Percentiles rank a stretch among this genome's conserved stretches.
phyloP scores from a whole-genome alignment of 2,329 filamentous ascomycete species.

The Colletotrichum costaricense region DNA sequence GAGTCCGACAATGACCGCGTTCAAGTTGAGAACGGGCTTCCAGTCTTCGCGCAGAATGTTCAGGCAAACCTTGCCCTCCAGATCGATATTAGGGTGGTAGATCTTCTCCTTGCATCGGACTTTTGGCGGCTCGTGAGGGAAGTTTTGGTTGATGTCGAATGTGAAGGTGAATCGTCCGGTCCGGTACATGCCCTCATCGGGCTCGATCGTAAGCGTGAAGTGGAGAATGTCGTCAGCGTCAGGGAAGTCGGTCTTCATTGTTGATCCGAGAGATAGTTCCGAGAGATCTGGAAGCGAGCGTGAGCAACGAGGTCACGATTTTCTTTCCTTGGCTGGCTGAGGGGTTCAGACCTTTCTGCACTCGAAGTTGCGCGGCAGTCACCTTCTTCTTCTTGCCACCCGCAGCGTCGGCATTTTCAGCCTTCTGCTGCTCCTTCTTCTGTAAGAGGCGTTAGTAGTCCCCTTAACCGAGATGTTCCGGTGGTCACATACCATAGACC shows the following conservation, averaged over 20 bases:
- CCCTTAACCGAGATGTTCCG: not conserved
- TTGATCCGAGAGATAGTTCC: conserved; percentile 81
- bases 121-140: conserved; percentile 97
- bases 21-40: conserved; percentile 98
- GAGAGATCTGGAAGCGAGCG: conserved; percentile 72
- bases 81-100: conserved; percentile 98
- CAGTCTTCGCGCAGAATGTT: conserved; percentile 98
- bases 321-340: not conserved
- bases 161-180: conserved; percentile 88
- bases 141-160: conserved; percentile 93
- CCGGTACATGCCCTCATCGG: conserved; percentile 91
- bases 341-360: conserved; percentile 82
- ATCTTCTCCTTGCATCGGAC: conserved; percentile 98
- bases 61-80: conserved; percentile 96
- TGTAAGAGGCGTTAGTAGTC: conserved; percentile 51
- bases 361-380: conserved; percentile 92
- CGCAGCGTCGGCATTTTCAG: conserved; percentile 81
- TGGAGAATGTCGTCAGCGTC: conserved; percentile 88
- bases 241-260: conserved; percentile 85
- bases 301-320: conserved; percentile 17
- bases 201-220: conserved; percentile 84
- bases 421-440: conserved; percentile 98
- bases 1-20: conserved; percentile 94
- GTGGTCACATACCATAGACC: conserved; percentile 84
- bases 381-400: conserved; percentile 98